phyloP scores from a whole-genome alignment of 2,329 filamentous ascomycete species.

The Stenocarpella maydis region DNA sequence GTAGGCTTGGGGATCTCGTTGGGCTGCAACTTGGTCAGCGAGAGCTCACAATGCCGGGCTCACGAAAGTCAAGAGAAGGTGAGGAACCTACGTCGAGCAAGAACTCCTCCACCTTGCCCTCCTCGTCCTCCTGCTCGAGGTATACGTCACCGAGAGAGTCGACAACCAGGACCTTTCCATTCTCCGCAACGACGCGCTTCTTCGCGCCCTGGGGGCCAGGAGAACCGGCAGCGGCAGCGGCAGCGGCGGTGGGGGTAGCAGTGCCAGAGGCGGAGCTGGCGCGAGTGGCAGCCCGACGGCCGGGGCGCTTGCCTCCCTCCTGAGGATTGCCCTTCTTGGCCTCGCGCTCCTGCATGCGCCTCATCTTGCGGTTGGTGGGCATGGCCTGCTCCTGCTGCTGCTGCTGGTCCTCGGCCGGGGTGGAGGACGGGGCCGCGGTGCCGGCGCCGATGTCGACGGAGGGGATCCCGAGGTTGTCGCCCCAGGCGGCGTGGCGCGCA shows the following conservation, averaged over 20 bases:
- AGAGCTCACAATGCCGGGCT: neutral
- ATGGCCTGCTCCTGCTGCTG: slow-evolving; percentile 58
- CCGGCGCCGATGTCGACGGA: slow-evolving; percentile 58
- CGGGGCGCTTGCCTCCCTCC: slow-evolving; percentile 52
- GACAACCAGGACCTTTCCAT: slow-evolving; percentile 93
- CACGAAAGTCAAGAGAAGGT: neutral
- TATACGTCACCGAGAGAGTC: slow-evolving; percentile 93
- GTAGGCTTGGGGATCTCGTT: slow-evolving; percentile 82
- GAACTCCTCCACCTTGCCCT: slow-evolving; percentile 83
- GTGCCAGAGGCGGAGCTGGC: slow-evolving; percentile 52
- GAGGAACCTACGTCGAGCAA: slow-evolving; percentile 79
- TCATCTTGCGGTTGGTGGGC: slow-evolving; percentile 81
- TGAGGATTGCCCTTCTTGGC: slow-evolving; percentile 73
- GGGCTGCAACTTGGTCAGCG: slow-evolving; percentile 57
- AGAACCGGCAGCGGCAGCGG: slow-evolving; percentile 60
- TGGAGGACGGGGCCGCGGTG: slow-evolving; percentile 49
- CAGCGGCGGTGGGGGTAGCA: slow-evolving; percentile 62
- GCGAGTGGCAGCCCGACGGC: slow-evolving; percentile 47
- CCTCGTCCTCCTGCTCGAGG: slow-evolving; percentile 89
- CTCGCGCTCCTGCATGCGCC: slow-evolving; percentile 87
- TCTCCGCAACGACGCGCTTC: slow-evolving; percentile 90
- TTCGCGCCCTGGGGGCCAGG: slow-evolving; percentile 76
- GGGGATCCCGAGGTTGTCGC: slow-evolving; percentile 78
- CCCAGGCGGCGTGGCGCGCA: slow-evolving; percentile 88
- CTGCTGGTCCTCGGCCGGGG: slow-evolving; percentile 53